A percentile compares a stretch with the other conserved stretches of the same genome.
Conservation (phyloP, 192 early-diverging fungal species). For the Coemansia reversa region DNA sequence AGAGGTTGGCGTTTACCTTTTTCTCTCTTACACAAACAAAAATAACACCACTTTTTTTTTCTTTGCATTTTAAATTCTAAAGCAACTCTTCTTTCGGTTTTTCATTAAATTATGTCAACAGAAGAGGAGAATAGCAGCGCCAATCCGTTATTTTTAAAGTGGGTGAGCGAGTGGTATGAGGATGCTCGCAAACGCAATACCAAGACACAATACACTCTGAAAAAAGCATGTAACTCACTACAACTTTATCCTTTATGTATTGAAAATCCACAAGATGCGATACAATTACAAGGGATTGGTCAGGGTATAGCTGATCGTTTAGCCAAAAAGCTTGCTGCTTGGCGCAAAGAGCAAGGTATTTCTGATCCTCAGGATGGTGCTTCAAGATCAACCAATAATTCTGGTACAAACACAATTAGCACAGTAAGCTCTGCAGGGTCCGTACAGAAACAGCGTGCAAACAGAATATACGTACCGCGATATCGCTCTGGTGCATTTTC, state of each 20-base stretch:
- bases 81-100: neutral
- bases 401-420: neutral
- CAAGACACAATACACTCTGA: slow-evolving; percentile 58
- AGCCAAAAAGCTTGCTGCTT: slow-evolving; percentile 53
- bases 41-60: neutral
- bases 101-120: slow-evolving; percentile 4
- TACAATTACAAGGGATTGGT: slow-evolving; percentile 66
- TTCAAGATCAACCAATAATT: neutral
- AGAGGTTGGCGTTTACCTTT: neutral
- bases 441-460: slow-evolving; percentile 5
- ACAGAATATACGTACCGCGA: slow-evolving; percentile 66
- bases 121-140: slow-evolving; percentile 53
- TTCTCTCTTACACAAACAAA: neutral
- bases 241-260: slow-evolving; percentile 60
- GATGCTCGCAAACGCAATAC: slow-evolving; percentile 49
- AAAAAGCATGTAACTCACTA: slow-evolving; percentile 66
- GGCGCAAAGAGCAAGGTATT: slow-evolving; percentile 59
- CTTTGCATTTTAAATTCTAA: neutral
- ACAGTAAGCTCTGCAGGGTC: neutral
- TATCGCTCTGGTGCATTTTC: slow-evolving; percentile 80
- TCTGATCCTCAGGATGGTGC: neutral
- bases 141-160: slow-evolving; percentile 66
- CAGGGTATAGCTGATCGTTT: slow-evolving; percentile 55
- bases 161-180: slow-evolving; percentile 71
- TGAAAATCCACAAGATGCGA: slow-evolving; percentile 59